These are phyloP conservation scores for Pseudocercospora fijiensis DNA, from an alignment of 2,329 filamentous ascomycete species.

Conservation along the genomic window DNA sequence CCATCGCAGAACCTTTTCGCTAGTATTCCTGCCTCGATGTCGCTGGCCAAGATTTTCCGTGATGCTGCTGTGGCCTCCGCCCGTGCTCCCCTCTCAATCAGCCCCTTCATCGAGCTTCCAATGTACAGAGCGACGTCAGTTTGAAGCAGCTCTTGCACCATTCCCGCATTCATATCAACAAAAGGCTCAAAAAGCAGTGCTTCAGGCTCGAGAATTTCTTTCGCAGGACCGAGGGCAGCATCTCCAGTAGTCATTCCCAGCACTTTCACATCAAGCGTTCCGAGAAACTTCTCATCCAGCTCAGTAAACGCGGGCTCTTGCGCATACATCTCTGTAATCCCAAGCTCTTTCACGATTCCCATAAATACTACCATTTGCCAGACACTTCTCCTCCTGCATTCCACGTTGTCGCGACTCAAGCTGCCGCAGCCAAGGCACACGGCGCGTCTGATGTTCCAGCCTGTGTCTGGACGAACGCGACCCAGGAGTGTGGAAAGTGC, in stretches of 20 bases:
- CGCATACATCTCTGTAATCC: slow-evolving; percentile 23
- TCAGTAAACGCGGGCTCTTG: slow-evolving; percentile 36
- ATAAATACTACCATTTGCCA: slow-evolving; percentile 37
- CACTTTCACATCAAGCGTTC: slow-evolving; percentile 23
- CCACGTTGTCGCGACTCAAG: slow-evolving; percentile 34
- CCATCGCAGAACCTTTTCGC: slow-evolving; percentile 18
- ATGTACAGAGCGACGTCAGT: slow-evolving; percentile 26
- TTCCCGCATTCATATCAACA: slow-evolving; percentile 27
- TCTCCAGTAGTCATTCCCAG: slow-evolving; percentile 13
- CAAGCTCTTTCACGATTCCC: slow-evolving; percentile 28
- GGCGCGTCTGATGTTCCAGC: slow-evolving; percentile 31
- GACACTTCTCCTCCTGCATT: slow-evolving; percentile 34
- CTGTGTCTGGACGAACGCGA: slow-evolving; percentile 24
- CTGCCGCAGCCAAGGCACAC: slow-evolving; percentile 36
- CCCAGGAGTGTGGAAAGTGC: slow-evolving; percentile 24
- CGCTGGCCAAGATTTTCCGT: slow-evolving; percentile 9
- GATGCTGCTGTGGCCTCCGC: slow-evolving; percentile 2
- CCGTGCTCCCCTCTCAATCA: slow-evolving; percentile 6
- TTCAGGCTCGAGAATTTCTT: slow-evolving; percentile 12
- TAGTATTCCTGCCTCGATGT: slow-evolving; percentile 15
- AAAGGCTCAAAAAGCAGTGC: slow-evolving; percentile 33
- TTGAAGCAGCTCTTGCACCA: slow-evolving; percentile 21
- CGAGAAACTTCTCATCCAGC: slow-evolving; percentile 33
- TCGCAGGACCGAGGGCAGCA: slow-evolving; percentile 22
- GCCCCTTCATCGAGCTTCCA: slow-evolving; percentile 27